Conservation (phyloP, 116 monocot species). For the Iris pallida region DNA sequence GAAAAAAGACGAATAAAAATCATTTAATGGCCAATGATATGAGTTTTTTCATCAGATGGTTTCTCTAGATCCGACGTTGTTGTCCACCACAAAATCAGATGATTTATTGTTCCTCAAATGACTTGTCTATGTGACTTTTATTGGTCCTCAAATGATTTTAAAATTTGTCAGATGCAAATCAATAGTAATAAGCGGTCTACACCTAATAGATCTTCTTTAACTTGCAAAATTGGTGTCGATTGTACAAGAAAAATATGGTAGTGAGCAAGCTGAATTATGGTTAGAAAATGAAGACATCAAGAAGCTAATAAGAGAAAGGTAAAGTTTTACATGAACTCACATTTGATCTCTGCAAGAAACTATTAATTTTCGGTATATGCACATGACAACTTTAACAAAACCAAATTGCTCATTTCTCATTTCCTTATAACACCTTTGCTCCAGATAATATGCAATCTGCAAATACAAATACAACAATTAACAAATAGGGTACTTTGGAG, state of each 20-base stretch:
- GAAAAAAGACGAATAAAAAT: too few relatives aligned
- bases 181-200: background rate
- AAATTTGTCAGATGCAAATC: background rate
- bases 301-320: background rate
- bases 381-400: constrained; percentile 62
- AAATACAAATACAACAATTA: constrained; percentile 2
- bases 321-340: constrained; percentile 44
- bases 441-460: constrained; percentile 82
- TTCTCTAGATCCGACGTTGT: background rate
- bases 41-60: background rate
- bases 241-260: background rate
- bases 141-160: background rate
- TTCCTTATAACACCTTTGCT: constrained; percentile 90
- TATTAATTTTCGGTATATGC: constrained; percentile 74
- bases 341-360: constrained; percentile 84
- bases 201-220: background rate
- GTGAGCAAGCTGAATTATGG: background rate
- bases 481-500: background rate
- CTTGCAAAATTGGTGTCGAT: background rate
- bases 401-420: constrained; percentile 72
- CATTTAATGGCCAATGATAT: too few relatives aligned
- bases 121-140: too few relatives aligned
- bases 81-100: background rate
- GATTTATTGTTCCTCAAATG: too few relatives aligned
- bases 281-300: background rate